Evolutionary conservation across 83 land plant species (phyloP), one percentile per base, ranked within the genome.

Genomic region (Thuja plicata): DNA sequence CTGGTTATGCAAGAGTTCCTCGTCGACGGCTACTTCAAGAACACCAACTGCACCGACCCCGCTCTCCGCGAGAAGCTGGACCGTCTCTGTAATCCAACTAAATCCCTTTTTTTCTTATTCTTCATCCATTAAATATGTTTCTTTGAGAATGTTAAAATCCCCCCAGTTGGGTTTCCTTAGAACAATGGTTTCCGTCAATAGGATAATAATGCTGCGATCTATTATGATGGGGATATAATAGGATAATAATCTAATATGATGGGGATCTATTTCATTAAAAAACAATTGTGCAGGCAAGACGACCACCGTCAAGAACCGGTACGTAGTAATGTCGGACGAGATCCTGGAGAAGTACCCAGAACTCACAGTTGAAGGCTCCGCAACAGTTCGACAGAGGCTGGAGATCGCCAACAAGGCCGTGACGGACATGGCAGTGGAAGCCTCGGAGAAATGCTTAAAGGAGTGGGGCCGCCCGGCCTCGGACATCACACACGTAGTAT

Each of bases 221-320:
- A n/a, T n/a, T n/a, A n/a, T n/a, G n/a, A n/a, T n/a, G n/a, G n/a
- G n/a, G n/a, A n/a, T n/a, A n/a, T n/a, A n/a, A n/a, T n/a, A n/a
- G n/a, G n/a, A n/a, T n/a, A n/a, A n/a, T n/a, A 43, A 2, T 43
- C 45, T 43, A 43, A 3, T 43, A 5, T 43, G n/a, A n/a, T n/a
- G n/a, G n/a, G n/a, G 0, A 48, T 48, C 52, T 48, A 19, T 62
- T 62, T 62, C 6, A 19, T 17, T 62, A 19, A 5, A 24, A 24
- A n/a, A 79, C 5, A 37, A 0, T 11, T 37, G 24, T 84, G 27
- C 94, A 98, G 99, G 99, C 93, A 96, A 93, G 94, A 95, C 94
- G 21, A 98, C 99, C 8, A 97, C 99, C 0, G 99, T 97, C 87
- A 98, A 96, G 90, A 98, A 99, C 37, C 92, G 99, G 60, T 98